A percentile compares a stretch with the other conserved stretches of the same genome.
phyloP scores from a whole-genome alignment of 306 rosid species.

The Citrullus mucosospermus region DNA sequence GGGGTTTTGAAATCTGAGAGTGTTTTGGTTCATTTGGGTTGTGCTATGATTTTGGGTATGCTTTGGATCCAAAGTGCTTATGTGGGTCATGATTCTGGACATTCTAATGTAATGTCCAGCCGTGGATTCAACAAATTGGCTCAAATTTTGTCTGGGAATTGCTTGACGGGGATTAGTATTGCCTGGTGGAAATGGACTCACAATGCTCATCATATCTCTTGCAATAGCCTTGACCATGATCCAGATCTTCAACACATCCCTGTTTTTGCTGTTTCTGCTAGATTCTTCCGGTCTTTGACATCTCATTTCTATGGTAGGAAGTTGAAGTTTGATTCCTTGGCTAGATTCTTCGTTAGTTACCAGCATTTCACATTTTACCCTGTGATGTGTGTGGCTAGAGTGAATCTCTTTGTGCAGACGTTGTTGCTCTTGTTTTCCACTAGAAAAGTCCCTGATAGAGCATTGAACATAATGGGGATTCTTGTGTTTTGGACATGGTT shows the following conservation, averaged over 20 bases:
- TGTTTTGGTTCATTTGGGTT: slow-evolving; percentile 18
- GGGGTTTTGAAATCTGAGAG: slow-evolving; percentile 27
- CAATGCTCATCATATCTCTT: slow-evolving; percentile 29
- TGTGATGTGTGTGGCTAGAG: slow-evolving; percentile 22
- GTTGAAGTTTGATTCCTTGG: slow-evolving; percentile 17
- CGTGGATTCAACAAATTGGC: slow-evolving; percentile 12
- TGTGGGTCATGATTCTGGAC: slow-evolving; percentile 31
- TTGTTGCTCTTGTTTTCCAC: slow-evolving; percentile 16
- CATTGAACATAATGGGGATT: slow-evolving; percentile 19
- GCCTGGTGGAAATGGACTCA: slow-evolving; percentile 47
- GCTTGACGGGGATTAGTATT: slow-evolving; percentile 27
- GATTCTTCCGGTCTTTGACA: slow-evolving; percentile 10
- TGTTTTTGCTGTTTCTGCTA: slow-evolving; percentile 16
- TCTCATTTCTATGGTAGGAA: slow-evolving; percentile 23
- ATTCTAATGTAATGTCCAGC: slow-evolving; percentile 19
- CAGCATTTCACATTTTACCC: slow-evolving; percentile 30
- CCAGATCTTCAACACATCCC: slow-evolving; percentile 34
- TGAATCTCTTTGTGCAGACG: slow-evolving; percentile 24
- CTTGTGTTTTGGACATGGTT: slow-evolving; percentile 29
- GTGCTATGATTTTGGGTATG: slow-evolving; percentile 18
- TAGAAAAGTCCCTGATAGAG: slow-evolving; percentile 11
- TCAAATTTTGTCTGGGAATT: slow-evolving; percentile 24
- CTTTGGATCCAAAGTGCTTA: slow-evolving; percentile 24
- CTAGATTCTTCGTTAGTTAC: slow-evolving; percentile 20
- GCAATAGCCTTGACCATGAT: slow-evolving; percentile 27